A percentile compares a stretch with the other conserved stretches of the same genome.
Conservation (phyloP, 371 early-diverging fungal genomes). For the Zychaea mexicana region DNA sequence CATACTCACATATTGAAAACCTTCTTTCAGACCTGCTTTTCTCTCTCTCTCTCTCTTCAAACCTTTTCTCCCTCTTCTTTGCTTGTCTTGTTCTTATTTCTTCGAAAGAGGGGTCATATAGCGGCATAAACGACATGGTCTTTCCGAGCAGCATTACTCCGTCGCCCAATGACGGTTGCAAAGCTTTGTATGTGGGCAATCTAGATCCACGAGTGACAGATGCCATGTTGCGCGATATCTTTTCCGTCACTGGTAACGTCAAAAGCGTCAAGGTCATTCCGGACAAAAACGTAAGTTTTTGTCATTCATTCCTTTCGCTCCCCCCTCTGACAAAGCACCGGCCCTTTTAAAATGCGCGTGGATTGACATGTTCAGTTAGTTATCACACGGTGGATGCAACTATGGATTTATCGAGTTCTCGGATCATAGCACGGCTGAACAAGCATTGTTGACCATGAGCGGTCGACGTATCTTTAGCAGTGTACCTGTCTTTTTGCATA, state of each 20-base stretch:
- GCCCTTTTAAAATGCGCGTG: neutral
- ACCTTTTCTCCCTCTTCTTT: neutral
- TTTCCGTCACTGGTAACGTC: constrained; percentile 68
- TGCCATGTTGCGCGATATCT: constrained; percentile 73
- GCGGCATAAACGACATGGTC: neutral
- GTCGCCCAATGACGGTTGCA: constrained; percentile 5
- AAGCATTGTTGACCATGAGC: constrained; percentile 75
- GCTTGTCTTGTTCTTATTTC: neutral
- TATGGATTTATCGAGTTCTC: constrained; percentile 90
- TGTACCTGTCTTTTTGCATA: no score
- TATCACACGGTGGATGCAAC: constrained; percentile 50
- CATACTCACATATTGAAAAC: no score
- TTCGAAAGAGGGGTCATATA: neutral
- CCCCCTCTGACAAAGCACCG: neutral
- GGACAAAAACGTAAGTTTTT: constrained; percentile 51
- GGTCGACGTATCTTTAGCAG: constrained; percentile 69
- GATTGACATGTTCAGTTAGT: neutral
- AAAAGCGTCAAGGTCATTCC: constrained; percentile 79
- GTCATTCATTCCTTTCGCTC: neutral
- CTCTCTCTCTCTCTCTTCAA: neutral
- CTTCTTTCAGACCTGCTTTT: no score
- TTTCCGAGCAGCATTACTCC: constrained; percentile 2
- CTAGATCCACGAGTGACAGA: constrained; percentile 63
- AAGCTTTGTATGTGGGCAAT: constrained; percentile 78
- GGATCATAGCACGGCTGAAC: constrained; percentile 72